Conservation (phyloP, 805 yeast species). For the Nakazawaea siamensis region DNA sequence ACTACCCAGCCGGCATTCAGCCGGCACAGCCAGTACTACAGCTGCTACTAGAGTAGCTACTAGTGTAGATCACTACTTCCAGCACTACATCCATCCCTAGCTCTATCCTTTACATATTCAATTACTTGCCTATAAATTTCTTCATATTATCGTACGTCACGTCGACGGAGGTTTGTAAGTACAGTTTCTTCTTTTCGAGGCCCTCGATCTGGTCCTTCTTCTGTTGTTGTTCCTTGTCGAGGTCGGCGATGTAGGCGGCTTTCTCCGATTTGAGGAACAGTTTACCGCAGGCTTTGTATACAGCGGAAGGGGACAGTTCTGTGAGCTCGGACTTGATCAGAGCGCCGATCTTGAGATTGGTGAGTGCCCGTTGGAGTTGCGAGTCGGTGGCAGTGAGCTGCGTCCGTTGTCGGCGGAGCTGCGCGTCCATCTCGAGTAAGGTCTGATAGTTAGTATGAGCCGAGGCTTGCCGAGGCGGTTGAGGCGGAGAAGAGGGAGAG, state of each 20-base stretch:
- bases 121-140: constrained; percentile 13
- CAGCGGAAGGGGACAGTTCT: constrained; percentile 30
- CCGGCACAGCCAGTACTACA: neutral
- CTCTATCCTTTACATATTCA: no score
- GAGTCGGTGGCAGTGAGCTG: constrained; percentile 49
- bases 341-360: constrained; percentile 44
- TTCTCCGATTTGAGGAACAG: constrained; percentile 46
- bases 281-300: constrained; percentile 85
- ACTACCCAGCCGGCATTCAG: no score
- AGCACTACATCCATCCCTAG: no score
- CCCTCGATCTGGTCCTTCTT: constrained; percentile 52
- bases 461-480: no score
- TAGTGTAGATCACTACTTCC: no score
- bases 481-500: no score
- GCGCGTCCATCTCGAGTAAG: constrained; percentile 58
- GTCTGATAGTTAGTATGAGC: constrained; percentile 25
- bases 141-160: constrained; percentile 62
- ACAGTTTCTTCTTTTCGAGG: constrained; percentile 59
- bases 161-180: constrained; percentile 69
- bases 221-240: constrained; percentile 43
- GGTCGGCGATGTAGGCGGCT: constrained; percentile 35
- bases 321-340: constrained; percentile 51
- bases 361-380: constrained; percentile 39
- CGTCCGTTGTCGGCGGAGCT: constrained; percentile 48
- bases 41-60: neutral